Evolutionary conservation across 2,329 filamentous ascomycete species (phyloP).

Genomic region (Colletotrichum falcatum): DNA sequence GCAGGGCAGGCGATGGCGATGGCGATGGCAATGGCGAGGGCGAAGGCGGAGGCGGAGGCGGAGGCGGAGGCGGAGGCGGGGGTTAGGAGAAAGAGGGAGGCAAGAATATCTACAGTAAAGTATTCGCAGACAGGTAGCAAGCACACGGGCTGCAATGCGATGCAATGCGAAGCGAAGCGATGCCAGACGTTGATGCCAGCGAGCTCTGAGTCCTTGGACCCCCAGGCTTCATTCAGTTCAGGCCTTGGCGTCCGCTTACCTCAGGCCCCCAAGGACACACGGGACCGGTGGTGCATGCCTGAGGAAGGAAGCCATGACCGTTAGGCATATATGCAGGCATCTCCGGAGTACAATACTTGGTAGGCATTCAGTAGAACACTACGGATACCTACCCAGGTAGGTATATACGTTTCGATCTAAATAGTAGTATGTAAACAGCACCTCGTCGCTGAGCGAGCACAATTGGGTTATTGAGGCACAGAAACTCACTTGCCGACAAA

Average conservation of each 20-base stretch:
- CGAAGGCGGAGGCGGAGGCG: too few relatives aligned
- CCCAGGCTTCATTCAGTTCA: not conserved
- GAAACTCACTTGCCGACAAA: constrained; percentile 4
- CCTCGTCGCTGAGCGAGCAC: not conserved
- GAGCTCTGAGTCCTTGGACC: not conserved
- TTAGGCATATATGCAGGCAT: constrained; percentile 1
- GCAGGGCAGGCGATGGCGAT: too few relatives aligned
- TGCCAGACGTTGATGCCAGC: not conserved
- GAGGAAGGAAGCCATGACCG: not conserved
- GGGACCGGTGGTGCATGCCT: not conserved
- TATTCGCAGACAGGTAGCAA: not conserved
- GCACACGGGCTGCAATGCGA: not conserved
- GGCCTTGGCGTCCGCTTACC: not conserved
- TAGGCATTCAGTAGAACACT: not conserved
- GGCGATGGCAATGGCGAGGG: too few relatives aligned
- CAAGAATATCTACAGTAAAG: not conserved
- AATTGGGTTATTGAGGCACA: constrained; percentile 4
- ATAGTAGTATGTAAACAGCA: not conserved
- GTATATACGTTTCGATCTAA: too few relatives aligned
- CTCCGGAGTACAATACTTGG: too few relatives aligned
- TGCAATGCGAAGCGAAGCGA: not conserved
- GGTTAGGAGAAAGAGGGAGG: not conserved
- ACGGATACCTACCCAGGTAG: too few relatives aligned
- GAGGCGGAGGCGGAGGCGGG: not conserved
- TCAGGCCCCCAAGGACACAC: not conserved